phyloP scores from a whole-genome alignment of 2,329 filamentous ascomycete species.

The Penicillium freii region DNA sequence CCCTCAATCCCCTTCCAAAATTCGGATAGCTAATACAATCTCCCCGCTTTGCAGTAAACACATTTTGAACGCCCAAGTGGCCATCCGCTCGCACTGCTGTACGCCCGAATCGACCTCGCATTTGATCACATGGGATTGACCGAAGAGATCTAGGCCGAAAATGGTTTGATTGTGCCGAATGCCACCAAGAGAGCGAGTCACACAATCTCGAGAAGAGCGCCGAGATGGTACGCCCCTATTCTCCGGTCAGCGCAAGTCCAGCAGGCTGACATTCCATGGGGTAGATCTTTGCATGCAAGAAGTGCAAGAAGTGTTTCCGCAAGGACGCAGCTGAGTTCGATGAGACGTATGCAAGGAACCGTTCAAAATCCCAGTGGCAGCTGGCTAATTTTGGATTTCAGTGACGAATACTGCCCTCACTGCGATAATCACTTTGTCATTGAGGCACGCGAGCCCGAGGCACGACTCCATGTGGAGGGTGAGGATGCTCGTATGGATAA shows the following conservation, averaged over 20 bases:
- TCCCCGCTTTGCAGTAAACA: slow-evolving; percentile 69
- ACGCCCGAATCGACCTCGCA: slow-evolving; percentile 35
- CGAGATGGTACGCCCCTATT: slow-evolving; percentile 65
- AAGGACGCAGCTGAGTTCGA: slow-evolving; percentile 92
- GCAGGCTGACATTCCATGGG: slow-evolving; percentile 22
- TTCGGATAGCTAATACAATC: slow-evolving; percentile 13
- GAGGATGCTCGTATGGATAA: slow-evolving; percentile 83
- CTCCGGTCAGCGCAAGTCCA: neutral
- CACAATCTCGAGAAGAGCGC: slow-evolving; percentile 73
- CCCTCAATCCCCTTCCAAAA: neutral
- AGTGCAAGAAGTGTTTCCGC: slow-evolving; percentile 97
- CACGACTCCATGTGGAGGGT: slow-evolving; percentile 81
- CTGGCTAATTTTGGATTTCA: slow-evolving; percentile 25
- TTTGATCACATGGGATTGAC: slow-evolving; percentile 6
- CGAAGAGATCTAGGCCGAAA: slow-evolving; percentile 64
- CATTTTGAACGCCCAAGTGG: slow-evolving; percentile 94
- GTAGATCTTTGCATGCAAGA: slow-evolving; percentile 85
- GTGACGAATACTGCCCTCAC: slow-evolving; percentile 97
- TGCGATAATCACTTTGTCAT: slow-evolving; percentile 98
- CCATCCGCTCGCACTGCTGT: slow-evolving; percentile 96
- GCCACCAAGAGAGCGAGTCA: slow-evolving; percentile 76
- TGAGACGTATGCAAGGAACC: slow-evolving; percentile 56
- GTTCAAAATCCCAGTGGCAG: neutral
- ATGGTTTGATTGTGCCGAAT: slow-evolving; percentile 99
- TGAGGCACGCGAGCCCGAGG: slow-evolving; percentile 80